Percentiles rank a stretch among this genome's conserved stretches.
These are phyloP conservation scores for Metrosideros polymorpha DNA, from an alignment of 441 rosid species.

Conservation along the genomic window DNA sequence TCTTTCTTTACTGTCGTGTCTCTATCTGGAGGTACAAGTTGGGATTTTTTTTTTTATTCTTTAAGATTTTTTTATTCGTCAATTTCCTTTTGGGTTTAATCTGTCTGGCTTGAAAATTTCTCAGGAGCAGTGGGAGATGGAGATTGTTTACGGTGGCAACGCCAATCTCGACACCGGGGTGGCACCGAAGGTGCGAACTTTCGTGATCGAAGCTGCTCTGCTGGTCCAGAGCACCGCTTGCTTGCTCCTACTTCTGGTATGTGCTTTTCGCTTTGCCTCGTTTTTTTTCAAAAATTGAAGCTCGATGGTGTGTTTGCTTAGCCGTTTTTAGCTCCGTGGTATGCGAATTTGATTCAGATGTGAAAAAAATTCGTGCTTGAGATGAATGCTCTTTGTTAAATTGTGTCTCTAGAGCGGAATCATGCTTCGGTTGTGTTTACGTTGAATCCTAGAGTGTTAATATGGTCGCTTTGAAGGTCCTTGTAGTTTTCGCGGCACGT, in stretches of 20 bases:
- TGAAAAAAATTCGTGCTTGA: neutral
- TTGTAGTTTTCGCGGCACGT: neutral
- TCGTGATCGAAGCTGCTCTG: neutral
- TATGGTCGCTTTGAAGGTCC: neutral
- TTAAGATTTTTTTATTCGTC: neutral
- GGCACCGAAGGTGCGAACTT: neutral
- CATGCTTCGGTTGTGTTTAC: neutral
- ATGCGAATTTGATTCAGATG: neutral
- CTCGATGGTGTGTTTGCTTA: neutral
- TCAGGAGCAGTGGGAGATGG: neutral
- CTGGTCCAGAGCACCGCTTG: constrained; percentile 15
- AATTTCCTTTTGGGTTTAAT: neutral
- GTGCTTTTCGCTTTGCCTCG: neutral
- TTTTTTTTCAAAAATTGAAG: neutral
- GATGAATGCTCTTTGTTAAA: neutral
- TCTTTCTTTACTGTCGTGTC: neutral
- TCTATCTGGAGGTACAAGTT: neutral
- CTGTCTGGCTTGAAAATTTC: neutral
- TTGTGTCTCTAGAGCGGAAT: neutral
- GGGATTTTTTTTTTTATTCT: neutral
- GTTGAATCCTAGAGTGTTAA: neutral
- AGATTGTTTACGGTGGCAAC: neutral
- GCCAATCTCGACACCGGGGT: neutral
- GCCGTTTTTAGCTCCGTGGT: neutral
- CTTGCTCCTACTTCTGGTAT: constrained; percentile 17